Percentiles rank a stretch among this genome's conserved stretches.
These are phyloP conservation scores for Amanita molliuscula DNA, from an alignment of 768 basidiomycete genomes.

Conservation along the genomic window DNA sequence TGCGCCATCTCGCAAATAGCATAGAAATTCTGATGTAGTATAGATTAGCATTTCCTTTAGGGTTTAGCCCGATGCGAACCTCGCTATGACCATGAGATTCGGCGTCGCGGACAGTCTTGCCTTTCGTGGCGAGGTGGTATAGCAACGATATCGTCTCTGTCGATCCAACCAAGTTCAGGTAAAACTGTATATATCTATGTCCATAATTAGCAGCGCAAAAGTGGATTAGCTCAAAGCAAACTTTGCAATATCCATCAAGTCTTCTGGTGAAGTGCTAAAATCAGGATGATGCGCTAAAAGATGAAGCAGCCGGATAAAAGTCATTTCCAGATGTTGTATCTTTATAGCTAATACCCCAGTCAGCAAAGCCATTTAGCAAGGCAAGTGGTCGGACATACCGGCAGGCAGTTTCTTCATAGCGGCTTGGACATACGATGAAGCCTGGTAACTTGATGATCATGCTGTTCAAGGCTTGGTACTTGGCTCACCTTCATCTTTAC, in stretches of 20 bases:
- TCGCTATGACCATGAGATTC: slow-evolving; percentile 60
- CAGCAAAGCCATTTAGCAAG: neutral
- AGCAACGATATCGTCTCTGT: slow-evolving; percentile 80
- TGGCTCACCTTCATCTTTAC: slow-evolving; percentile 51
- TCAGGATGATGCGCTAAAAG: slow-evolving; percentile 93
- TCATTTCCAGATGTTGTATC: slow-evolving; percentile 65
- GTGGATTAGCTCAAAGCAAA: slow-evolving; percentile 23
- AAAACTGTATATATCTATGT: slow-evolving; percentile 80
- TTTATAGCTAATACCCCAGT: slow-evolving; percentile 29
- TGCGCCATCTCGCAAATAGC: slow-evolving; percentile 83
- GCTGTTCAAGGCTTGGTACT: slow-evolving; percentile 2
- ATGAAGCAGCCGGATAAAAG: slow-evolving; percentile 80
- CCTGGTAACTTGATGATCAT: slow-evolving; percentile 24
- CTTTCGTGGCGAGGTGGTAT: slow-evolving; percentile 69
- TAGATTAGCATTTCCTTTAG: neutral
- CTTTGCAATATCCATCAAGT: slow-evolving; percentile 74
- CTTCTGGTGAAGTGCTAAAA: slow-evolving; percentile 58
- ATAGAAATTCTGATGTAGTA: slow-evolving; percentile 66
- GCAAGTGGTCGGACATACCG: slow-evolving; percentile 19
- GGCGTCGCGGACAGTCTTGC: slow-evolving; percentile 81
- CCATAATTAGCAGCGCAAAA: slow-evolving; percentile 3
- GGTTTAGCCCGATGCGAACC: slow-evolving; percentile 27
- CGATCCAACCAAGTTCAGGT: slow-evolving; percentile 65
- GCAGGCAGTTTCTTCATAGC: slow-evolving; percentile 36
- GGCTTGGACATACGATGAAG: slow-evolving; percentile 43